Evolutionary conservation across 257 asterid species (phyloP).

Genomic region (Solanum piurae): DNA sequence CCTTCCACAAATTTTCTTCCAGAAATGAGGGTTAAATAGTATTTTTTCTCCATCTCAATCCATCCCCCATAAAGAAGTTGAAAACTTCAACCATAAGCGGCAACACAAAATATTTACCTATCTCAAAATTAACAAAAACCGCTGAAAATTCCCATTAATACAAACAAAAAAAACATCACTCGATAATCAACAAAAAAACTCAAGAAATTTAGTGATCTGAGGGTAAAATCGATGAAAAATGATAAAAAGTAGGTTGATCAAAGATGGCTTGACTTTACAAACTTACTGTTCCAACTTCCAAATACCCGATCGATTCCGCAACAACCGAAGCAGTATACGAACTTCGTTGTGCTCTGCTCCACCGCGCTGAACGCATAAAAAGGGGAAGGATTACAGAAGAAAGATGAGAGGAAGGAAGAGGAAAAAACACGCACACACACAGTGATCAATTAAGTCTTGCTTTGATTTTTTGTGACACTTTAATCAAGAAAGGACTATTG

Average conservation of each 20-base stretch:
- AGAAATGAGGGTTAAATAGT: background rate
- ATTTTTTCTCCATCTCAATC: background rate
- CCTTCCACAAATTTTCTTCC: background rate
- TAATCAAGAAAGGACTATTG: no score
- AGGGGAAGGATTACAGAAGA: background rate
- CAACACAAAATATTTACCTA: background rate
- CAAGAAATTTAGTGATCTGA: slow-evolving; percentile 10
- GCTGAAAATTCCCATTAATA: background rate
- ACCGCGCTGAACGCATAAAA: background rate
- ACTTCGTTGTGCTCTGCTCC: background rate
- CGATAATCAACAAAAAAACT: background rate
- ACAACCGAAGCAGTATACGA: background rate
- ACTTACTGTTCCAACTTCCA: background rate
- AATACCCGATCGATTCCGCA: background rate
- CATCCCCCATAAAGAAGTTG: background rate
- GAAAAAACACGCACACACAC: background rate
- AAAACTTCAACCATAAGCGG: background rate
- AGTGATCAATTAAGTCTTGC: background rate
- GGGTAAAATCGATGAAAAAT: slow-evolving; percentile 3
- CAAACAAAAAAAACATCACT: background rate
- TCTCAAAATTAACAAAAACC: background rate
- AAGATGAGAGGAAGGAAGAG: background rate
- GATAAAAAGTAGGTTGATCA: slow-evolving; percentile 37
- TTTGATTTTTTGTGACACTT: no score
- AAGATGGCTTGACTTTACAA: slow-evolving; percentile 21